Evolutionary conservation across 2,329 filamentous ascomycete species (phyloP).

Genomic region (Aureobasidium zeae): DNA sequence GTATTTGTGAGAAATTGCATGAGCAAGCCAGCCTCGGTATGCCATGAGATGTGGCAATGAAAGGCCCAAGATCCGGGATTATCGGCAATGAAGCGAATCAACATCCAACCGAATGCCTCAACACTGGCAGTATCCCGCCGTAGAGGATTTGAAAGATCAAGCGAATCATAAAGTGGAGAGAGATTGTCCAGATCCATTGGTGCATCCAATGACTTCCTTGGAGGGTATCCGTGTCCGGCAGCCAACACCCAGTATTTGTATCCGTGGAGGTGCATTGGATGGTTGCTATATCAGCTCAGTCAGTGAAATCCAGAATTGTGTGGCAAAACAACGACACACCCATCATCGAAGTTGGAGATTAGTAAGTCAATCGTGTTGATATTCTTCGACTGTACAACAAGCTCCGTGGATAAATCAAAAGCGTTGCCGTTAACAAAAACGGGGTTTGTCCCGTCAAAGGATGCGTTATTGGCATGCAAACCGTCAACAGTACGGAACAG

Average conservation of each 20-base stretch:
- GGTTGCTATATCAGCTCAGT: conserved; percentile 18
- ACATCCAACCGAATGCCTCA: conserved; percentile 46
- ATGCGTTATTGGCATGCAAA: conserved; percentile 26
- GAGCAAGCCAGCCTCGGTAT: conserved; percentile 47
- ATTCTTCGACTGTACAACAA: conserved; percentile 31
- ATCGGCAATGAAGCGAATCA: conserved; percentile 48
- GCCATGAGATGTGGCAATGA: conserved; percentile 53
- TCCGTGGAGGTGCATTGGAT: conserved; percentile 30
- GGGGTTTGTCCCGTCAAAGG: conserved; percentile 19
- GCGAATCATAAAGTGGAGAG: conserved; percentile 26
- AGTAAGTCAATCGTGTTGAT: conserved; percentile 31
- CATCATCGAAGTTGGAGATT: conserved; percentile 30
- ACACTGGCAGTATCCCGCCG: conserved; percentile 46
- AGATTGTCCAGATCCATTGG: conserved; percentile 23
- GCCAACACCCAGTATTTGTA: conserved; percentile 31
- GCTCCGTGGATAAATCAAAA: conserved; percentile 25
- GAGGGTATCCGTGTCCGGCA: conserved; percentile 28
- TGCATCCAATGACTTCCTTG: conserved; percentile 20
- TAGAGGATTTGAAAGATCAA: conserved; percentile 35
- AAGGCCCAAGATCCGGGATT: conserved; percentile 52
- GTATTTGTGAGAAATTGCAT: conserved; percentile 50
- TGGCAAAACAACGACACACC: conserved; percentile 9
- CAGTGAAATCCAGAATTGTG: not conserved
- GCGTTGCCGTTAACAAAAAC: conserved; percentile 26
- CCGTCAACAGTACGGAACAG: conserved; percentile 44